Base-by-base conservation (phyloP, 2,329 filamentous ascomycete species). In the Fusarium sp. region DNA sequence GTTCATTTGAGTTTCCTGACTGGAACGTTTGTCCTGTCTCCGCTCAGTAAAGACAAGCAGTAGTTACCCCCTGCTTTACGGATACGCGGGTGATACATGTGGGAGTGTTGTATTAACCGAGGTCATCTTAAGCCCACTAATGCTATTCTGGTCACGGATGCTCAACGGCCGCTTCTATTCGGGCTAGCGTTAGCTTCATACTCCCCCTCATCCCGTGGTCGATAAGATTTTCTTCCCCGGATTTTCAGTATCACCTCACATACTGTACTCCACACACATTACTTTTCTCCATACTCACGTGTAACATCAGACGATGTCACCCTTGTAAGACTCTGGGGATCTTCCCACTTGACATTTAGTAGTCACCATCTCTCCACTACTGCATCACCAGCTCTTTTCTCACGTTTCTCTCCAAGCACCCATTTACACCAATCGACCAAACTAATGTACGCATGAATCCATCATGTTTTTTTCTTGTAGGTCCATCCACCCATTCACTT, bases 381-480 rank as follows among this genome's bases (percentile, higher is more conserved):
- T 32, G 13, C 13, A 32, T 32, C 27, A 30, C 27, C 10, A 10
- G 27, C 27, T 32, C 30, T 32, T 13, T 15, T 33, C 14, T 33
- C 7, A 20, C 14, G 13, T 40, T 22, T 13, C 13, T 32, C 9
- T 9, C 4, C 7, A 41, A 9, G 4, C 4, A 33, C 5, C 10
- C 6, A 15, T 33, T 33, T 33, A 33, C 14, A 15, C 14, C 15
- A 33, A 15, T 33, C 30, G 8, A 33, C 27, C 13, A 20, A 14
- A 33, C 2, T 17, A 14, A 9, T 33, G 6, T 7, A n/a, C 20
- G 23, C 11, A 15, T 4, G 17, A 30, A 10, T 13, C n/a, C 46
- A 19, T 7, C 1, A 56, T 56, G 54, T 56, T 56, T 50, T 53
- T 10, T 22, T 33, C 35, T 20, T 56, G 54, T 56, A 27, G 1